Conservation (phyloP, 129 eudicot genomes). For the Escallonia rubra region DNA sequence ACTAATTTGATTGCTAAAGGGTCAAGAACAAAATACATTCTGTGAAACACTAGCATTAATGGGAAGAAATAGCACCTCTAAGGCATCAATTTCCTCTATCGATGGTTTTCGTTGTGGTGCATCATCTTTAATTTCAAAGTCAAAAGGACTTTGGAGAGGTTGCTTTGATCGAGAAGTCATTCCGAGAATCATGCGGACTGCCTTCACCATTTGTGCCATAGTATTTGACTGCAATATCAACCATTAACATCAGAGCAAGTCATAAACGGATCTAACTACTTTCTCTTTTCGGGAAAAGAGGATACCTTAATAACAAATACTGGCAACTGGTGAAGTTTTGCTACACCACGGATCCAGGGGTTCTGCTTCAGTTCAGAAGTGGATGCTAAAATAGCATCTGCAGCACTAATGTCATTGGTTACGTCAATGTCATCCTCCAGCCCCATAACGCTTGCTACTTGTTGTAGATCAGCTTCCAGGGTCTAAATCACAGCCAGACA, state of each 20-base stretch:
- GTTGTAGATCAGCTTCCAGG: conserved; percentile 80
- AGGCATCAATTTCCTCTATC: conserved; percentile 90
- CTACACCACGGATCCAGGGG: conserved; percentile 90
- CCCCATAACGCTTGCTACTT: conserved; percentile 94
- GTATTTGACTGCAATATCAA: conserved; percentile 64
- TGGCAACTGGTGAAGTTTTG: conserved; percentile 82
- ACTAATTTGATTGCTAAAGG: not conserved
- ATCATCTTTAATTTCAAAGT: conserved; percentile 88
- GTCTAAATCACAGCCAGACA: conserved; percentile 41
- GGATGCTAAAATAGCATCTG: conserved; percentile 80
- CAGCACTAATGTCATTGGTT: conserved; percentile 66
- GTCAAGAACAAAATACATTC: not conserved
- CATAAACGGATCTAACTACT: not conserved
- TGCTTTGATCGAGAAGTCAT: conserved; percentile 46
- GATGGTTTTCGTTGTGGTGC: conserved; percentile 88
- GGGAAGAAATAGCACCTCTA: conserved; percentile 53
- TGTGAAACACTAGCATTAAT: not conserved
- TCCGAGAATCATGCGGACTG: conserved; percentile 85
- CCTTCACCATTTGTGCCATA: conserved; percentile 97
- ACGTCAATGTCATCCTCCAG: conserved; percentile 68
- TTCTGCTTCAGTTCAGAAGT: conserved; percentile 78
- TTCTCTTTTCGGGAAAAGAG: not conserved
- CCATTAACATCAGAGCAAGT: not conserved
- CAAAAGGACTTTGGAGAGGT: conserved; percentile 29
- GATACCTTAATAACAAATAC: conserved; percentile 83